Base-by-base conservation (phyloP, 2,329 filamentous ascomycete genomes). In the Fusarium nanum region DNA sequence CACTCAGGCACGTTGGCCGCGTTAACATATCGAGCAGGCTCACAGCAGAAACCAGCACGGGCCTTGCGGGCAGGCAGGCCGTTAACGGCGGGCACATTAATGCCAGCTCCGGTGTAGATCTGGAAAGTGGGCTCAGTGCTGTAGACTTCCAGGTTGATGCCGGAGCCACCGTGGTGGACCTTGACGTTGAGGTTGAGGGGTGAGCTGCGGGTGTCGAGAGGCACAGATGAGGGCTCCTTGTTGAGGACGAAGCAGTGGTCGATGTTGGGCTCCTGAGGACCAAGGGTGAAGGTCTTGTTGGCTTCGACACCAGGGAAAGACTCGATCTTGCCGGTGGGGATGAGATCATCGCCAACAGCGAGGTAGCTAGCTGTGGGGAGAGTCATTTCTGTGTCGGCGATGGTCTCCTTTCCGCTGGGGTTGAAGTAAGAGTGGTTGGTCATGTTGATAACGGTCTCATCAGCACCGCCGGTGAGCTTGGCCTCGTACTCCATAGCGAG, bases 121-220 rank as follows among this genome's bases (percentile, higher is more conserved):
- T 98, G 95, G 85, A 98, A 98, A 0, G 93, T 93, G 0, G 96
- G 96, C 84, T 98, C 95, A 0, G 95, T 98, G 83, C 93, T 96
- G 76, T 89, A 84, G 8, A 97, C 91, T 80, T 98, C 93, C 52
- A 98, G 88, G 78, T 97, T 91, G 71, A 98, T 86, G 68, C 89
- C 88, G 28, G 90, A 91, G 52, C 84, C 84, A 8, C 93, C 88
- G 79, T 98, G 93, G 79, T 87, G 87, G 62, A 96, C 92, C 25
- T 87, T 83, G 47, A 93, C 88, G 47, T 95, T 88, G 63, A 87
- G 89, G 60, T 84, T 86, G 41, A 97, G 84, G 2, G 92, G 87
- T 60, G 82, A 72, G 46, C 73, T 69, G 68, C 91, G 89, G 13
- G 91, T 93, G 79, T 93, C 91, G 50, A 92, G 81, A 8, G 89